Conservation (phyloP, 805 yeast species). For the Metschnikowia chrysomelidarum region DNA sequence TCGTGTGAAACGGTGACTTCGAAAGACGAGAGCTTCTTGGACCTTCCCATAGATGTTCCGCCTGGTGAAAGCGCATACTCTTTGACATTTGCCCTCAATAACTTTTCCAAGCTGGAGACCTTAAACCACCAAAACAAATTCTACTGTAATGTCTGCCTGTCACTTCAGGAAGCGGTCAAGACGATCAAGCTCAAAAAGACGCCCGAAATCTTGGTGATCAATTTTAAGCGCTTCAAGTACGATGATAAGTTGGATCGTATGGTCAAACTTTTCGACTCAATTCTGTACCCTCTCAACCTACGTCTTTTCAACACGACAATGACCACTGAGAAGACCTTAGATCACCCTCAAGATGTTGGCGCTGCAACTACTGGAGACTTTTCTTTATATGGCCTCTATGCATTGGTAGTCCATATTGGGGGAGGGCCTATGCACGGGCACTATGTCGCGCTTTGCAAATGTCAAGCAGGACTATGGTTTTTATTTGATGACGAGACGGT, state of each 20-base stretch:
- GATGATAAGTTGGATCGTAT: slow-evolving; percentile 77
- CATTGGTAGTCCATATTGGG: slow-evolving; percentile 91
- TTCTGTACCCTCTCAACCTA: slow-evolving; percentile 73
- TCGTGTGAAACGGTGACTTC: slow-evolving; percentile 82
- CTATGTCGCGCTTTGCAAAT: slow-evolving; percentile 82
- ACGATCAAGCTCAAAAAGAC: slow-evolving; percentile 74
- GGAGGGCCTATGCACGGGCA: slow-evolving; percentile 99
- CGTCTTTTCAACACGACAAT: slow-evolving; percentile 65
- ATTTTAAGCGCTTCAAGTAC: slow-evolving; percentile 89
- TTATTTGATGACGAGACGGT: slow-evolving; percentile 95
- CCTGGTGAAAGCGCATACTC: slow-evolving; percentile 57
- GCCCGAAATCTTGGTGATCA: slow-evolving; percentile 79
- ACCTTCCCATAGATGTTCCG: slow-evolving; percentile 80
- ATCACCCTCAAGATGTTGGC: slow-evolving; percentile 1
- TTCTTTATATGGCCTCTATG: slow-evolving; percentile 70
- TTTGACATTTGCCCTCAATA: slow-evolving; percentile 71
- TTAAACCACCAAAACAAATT: slow-evolving; percentile 86
- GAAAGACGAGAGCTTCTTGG: slow-evolving; percentile 83
- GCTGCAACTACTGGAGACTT: slow-evolving; percentile 34
- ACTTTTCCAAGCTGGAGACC: slow-evolving; percentile 83
- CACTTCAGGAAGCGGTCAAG: slow-evolving; percentile 91
- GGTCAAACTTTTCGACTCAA: slow-evolving; percentile 82
- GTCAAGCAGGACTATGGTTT: slow-evolving; percentile 80
- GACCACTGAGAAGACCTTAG: slow-evolving; percentile 2
- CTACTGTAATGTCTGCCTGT: slow-evolving; percentile 86